A percentile compares a stretch with the other conserved stretches of the same genome.
Evolutionary conservation across 2,329 filamentous ascomycete genomes (phyloP).

Genomic region (Boeremia exigua): DNA sequence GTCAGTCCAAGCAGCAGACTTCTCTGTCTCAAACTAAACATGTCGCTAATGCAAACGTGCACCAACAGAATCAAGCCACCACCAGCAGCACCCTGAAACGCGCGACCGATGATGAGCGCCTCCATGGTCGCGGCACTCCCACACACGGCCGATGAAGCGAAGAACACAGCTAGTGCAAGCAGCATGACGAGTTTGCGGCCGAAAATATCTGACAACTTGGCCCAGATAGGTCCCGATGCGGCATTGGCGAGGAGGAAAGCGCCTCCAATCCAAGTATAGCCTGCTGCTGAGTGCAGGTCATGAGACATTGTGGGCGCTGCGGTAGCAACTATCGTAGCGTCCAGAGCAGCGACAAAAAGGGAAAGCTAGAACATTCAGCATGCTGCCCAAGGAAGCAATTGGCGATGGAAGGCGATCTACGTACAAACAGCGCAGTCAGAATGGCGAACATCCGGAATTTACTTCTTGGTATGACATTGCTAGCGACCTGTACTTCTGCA

Average conservation of each 20-base stretch:
- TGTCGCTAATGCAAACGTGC: constrained; percentile 68
- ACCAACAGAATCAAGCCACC: constrained; percentile 68
- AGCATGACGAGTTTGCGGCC: constrained; percentile 62
- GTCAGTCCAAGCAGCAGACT: constrained; percentile 59
- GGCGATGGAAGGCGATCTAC: constrained; percentile 7
- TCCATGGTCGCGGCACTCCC: constrained; percentile 63
- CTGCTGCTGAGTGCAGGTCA: constrained; percentile 69
- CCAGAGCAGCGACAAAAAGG: constrained; percentile 52
- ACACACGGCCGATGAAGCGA: constrained; percentile 66
- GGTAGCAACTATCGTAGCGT: constrained; percentile 67
- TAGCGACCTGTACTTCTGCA: not conserved
- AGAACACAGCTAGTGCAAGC: constrained; percentile 61
- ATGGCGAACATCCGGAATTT: constrained; percentile 38
- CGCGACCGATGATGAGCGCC: constrained; percentile 66
- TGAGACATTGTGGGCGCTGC: constrained; percentile 69
- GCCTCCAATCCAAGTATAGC: constrained; percentile 80
- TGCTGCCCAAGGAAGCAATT: not conserved
- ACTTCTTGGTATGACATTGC: constrained; percentile 27
- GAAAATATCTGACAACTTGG: constrained; percentile 65
- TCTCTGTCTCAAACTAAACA: constrained; percentile 64
- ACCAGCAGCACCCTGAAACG: constrained; percentile 68
- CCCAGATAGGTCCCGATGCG: constrained; percentile 74
- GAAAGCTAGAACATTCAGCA: constrained; percentile 35
- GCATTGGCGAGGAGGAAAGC: constrained; percentile 75
- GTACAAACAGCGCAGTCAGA: constrained; percentile 42